phyloP scores from a whole-genome alignment of 495 filamentous ascomycete genomes.

The Tuber umbilicatum region DNA sequence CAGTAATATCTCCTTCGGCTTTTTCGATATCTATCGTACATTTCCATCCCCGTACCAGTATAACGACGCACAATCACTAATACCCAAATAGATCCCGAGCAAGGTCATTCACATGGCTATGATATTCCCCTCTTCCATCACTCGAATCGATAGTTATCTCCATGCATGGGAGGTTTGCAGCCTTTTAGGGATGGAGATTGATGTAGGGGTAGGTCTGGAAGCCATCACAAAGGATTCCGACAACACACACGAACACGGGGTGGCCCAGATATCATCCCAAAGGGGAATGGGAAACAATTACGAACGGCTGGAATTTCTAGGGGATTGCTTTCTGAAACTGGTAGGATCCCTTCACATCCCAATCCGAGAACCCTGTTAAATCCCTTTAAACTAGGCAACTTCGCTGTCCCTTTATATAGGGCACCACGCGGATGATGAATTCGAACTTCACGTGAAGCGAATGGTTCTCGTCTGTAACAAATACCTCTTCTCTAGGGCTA shows the following conservation, averaged over 20 bases:
- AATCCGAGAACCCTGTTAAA: background rate
- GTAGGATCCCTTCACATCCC: constrained; percentile 11
- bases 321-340: constrained; percentile 93
- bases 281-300: constrained; percentile 95
- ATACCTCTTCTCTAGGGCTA: constrained; percentile 73
- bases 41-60: constrained; percentile 17
- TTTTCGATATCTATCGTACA: constrained; percentile 70
- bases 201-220: constrained; percentile 68
- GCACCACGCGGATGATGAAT: constrained; percentile 74
- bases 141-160: constrained; percentile 71
- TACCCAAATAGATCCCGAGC: constrained; percentile 54
- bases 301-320: constrained; percentile 88
- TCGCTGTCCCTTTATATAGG: constrained; percentile 73
- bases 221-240: constrained; percentile 93
- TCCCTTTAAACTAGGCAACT: constrained; percentile 52
- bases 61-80: constrained; percentile 31
- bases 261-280: constrained; percentile 66
- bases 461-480: constrained; percentile 91
- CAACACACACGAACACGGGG: constrained; percentile 71
- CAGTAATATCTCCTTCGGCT: constrained; percentile 55
- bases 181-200: constrained; percentile 51
- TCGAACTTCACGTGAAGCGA: constrained; percentile 77
- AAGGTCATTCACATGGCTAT: constrained; percentile 59
- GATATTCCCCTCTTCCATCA: constrained; percentile 75
- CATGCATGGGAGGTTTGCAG: constrained; percentile 69